Conservation (phyloP, 352 stramenopile genomes). For the Pythium sp. region DNA sequence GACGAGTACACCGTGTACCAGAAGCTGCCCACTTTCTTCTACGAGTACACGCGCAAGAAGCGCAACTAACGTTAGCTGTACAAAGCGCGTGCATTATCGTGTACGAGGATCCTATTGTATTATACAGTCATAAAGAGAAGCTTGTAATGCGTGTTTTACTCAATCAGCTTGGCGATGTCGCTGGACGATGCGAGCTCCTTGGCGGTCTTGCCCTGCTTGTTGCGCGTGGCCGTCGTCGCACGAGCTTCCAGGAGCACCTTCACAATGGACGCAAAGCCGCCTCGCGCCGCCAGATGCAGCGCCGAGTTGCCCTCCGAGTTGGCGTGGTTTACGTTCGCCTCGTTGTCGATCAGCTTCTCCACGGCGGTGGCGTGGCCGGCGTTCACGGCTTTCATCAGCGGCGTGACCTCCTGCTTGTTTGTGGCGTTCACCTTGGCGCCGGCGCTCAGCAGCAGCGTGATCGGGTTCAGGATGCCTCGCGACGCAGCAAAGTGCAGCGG, state of each 20-base stretch:
- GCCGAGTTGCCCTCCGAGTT: conserved; percentile 82
- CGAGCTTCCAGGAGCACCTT: conserved; percentile 59
- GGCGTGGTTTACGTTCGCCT: conserved; percentile 57
- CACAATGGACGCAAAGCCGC: conserved; percentile 76
- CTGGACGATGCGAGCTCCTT: conserved; percentile 62
- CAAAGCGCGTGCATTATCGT: neutral
- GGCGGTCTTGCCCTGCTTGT: conserved; percentile 79
- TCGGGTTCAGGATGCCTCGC: conserved; percentile 84
- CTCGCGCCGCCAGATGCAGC: conserved; percentile 77
- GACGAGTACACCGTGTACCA: conserved; percentile 86
- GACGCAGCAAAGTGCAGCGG: conserved; percentile 80
- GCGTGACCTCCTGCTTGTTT: conserved; percentile 78
- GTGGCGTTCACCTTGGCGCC: conserved; percentile 75
- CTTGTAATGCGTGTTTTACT: conserved; percentile 14
- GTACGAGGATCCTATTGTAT: neutral
- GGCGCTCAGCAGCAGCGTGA: conserved; percentile 68
- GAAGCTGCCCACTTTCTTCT: conserved; percentile 86
- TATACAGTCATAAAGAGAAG: neutral
- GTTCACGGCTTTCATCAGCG: conserved; percentile 85
- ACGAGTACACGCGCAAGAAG: conserved; percentile 82
- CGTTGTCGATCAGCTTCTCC: conserved; percentile 87
- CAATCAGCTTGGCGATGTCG: conserved; percentile 64
- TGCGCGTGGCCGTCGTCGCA: conserved; percentile 41
- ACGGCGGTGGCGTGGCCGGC: conserved; percentile 74
- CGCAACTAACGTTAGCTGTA: conserved; percentile 28